Percentiles rank a stretch among this genome's conserved stretches.
phyloP scores from a whole-genome alignment of 192 early-diverging fungal genomes.

The Dimargaris verticillata region DNA sequence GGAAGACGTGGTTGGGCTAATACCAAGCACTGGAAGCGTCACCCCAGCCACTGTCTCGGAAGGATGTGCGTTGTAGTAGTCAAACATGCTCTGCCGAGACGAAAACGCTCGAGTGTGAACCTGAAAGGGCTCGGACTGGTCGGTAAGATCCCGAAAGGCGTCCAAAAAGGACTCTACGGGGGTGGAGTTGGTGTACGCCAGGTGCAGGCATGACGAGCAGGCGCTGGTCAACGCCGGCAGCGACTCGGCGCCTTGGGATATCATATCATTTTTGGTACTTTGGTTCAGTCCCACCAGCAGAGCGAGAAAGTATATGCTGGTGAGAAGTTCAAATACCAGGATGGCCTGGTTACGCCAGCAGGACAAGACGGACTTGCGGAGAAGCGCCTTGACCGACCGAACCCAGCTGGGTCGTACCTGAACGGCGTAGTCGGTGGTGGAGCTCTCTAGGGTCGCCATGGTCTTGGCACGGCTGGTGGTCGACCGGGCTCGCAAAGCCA shows the following conservation, averaged over 20 bases:
- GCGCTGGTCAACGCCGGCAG: background rate
- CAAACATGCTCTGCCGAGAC: background rate
- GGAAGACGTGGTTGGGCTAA: background rate
- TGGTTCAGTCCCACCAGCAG: background rate
- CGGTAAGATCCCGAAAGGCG: background rate
- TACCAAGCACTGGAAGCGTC: background rate
- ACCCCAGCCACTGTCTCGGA: background rate
- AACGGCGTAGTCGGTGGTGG: too few relatives aligned
- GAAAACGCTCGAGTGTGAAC: background rate
- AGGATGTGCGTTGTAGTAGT: background rate
- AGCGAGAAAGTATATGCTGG: background rate
- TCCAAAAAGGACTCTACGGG: background rate
- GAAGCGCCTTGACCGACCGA: background rate
- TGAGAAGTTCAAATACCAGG: background rate
- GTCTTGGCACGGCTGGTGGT: too few relatives aligned
- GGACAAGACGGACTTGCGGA: background rate
- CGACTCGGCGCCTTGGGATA: background rate
- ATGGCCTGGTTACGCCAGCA: background rate
- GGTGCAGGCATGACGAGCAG: background rate
- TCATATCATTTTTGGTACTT: background rate
- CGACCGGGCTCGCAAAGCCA: too few relatives aligned
- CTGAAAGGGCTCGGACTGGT: background rate
- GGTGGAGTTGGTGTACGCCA: conserved; percentile 5
- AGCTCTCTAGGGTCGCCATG: too few relatives aligned
- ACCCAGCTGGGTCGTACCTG: background rate